phyloP scores from a whole-genome alignment of 257 asterid genomes.

The Nicotiana knightiana region DNA sequence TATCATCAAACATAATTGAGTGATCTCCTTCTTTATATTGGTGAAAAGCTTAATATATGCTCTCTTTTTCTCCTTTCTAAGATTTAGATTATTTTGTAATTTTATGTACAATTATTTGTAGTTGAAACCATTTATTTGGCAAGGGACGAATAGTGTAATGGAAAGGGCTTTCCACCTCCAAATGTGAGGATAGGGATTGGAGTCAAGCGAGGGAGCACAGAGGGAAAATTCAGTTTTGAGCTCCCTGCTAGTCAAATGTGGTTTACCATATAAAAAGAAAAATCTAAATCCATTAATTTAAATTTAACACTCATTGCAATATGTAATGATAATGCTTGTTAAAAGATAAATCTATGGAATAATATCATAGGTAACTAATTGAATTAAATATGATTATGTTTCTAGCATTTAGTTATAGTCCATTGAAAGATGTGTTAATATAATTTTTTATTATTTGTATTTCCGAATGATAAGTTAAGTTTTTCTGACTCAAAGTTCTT shows the following conservation, averaged over 20 bases:
- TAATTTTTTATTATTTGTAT: too few relatives aligned
- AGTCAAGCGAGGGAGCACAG: not conserved
- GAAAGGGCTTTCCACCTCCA: not conserved
- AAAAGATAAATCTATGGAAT: not conserved
- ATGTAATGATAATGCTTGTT: not conserved
- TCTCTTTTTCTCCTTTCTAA: not conserved
- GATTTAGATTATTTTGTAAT: not conserved
- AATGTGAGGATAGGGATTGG: not conserved
- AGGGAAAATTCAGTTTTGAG: not conserved
- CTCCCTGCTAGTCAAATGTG: not conserved
- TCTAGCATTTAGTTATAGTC: not conserved
- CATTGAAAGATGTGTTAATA: not conserved
- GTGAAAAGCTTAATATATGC: not conserved
- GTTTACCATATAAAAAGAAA: not conserved
- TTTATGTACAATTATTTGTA: not conserved
- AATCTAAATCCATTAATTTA: not conserved
- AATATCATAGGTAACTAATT: not conserved
- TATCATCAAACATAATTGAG: not conserved
- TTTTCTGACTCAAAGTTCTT: not conserved
- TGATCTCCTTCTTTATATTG: not conserved
- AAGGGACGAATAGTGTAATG: not conserved
- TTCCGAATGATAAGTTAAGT: not conserved
- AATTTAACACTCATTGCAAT: not conserved
- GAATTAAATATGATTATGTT: not conserved
- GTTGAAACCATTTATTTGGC: not conserved